phyloP scores from a whole-genome alignment of 116 monocot genomes.

The Posidonia oceanica region DNA sequence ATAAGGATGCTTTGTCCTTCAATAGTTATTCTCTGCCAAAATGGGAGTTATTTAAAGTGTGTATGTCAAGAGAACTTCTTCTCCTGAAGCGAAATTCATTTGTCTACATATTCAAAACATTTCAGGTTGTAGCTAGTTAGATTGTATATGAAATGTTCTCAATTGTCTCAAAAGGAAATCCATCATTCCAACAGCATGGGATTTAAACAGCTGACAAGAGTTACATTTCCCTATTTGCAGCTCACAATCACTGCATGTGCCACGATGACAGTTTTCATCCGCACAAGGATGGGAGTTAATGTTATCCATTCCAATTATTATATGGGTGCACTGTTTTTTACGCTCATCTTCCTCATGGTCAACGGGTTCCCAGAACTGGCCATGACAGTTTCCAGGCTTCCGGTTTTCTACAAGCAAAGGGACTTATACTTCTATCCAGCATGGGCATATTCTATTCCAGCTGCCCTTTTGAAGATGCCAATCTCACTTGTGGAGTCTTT shows the following conservation, averaged over 20 bases:
- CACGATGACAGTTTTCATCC: conserved; percentile 41
- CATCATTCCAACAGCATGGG: too few species aligned
- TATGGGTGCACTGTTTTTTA: conserved; percentile 49
- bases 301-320: not conserved
- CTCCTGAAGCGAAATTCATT: conserved; percentile 70
- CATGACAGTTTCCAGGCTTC: conserved; percentile 45
- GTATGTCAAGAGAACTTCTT: conserved; percentile 53
- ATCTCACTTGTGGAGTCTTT: conserved; percentile 46
- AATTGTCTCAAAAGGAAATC: too few species aligned
- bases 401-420: conserved; percentile 57
- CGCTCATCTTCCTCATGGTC: conserved; percentile 37
- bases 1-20: conserved; percentile 36
- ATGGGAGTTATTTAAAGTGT: conserved; percentile 63
- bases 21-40: conserved; percentile 35
- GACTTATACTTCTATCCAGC: conserved; percentile 64
- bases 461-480: conserved; percentile 46
- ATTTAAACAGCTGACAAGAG: too few species aligned
- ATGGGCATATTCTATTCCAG: conserved; percentile 69
- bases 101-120: conserved; percentile 44
- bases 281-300: conserved; percentile 43
- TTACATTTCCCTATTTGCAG: conserved; percentile 10
- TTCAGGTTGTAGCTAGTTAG: conserved; percentile 26
- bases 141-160: not conserved
- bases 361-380: conserved; percentile 55
- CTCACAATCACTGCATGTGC: conserved; percentile 30